phyloP scores from a whole-genome alignment of 2,329 filamentous ascomycete species.

The Beauveria bassiana region DNA sequence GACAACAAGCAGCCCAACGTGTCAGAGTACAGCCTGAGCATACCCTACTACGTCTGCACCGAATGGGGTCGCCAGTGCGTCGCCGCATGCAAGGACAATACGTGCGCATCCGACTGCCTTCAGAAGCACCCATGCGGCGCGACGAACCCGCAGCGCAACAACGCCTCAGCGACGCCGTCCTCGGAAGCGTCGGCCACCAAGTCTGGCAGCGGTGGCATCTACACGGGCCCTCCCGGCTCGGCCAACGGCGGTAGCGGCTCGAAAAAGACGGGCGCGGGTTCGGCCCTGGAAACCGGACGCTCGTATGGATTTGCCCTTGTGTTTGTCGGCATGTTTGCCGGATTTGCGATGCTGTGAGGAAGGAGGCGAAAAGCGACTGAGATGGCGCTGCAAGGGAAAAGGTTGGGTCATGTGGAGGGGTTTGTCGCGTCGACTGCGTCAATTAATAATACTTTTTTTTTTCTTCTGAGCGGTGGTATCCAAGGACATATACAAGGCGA shows the following conservation, averaged over 20 bases:
- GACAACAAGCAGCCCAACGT: slow-evolving; percentile 61
- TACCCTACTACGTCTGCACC: slow-evolving; percentile 70
- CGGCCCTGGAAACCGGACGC: slow-evolving; percentile 26
- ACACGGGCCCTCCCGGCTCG: slow-evolving; percentile 23
- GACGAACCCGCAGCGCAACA: slow-evolving; percentile 51
- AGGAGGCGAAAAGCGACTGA: background rate
- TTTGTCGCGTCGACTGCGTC: background rate
- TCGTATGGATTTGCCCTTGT: slow-evolving; percentile 31
- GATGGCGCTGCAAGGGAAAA: background rate
- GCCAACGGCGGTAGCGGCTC: background rate
- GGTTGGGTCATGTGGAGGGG: background rate
- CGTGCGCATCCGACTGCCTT: slow-evolving; percentile 55
- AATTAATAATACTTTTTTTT: background rate
- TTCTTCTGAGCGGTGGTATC: background rate
- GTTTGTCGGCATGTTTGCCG: slow-evolving; percentile 30
- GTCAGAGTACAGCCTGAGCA: slow-evolving; percentile 67
- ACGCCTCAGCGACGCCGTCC: slow-evolving; percentile 41
- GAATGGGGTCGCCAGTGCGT: slow-evolving; percentile 66
- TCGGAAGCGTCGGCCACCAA: slow-evolving; percentile 26
- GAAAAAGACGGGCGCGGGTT: slow-evolving; percentile 21
- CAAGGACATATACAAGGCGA: background rate
- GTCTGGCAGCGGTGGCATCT: slow-evolving; percentile 30
- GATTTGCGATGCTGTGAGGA: slow-evolving; percentile 33
- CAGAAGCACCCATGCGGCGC: slow-evolving; percentile 67
- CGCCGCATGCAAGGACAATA: slow-evolving; percentile 40